phyloP scores from a whole-genome alignment of 2,329 filamentous ascomycete genomes.

The Leptosphaerulina australis region DNA sequence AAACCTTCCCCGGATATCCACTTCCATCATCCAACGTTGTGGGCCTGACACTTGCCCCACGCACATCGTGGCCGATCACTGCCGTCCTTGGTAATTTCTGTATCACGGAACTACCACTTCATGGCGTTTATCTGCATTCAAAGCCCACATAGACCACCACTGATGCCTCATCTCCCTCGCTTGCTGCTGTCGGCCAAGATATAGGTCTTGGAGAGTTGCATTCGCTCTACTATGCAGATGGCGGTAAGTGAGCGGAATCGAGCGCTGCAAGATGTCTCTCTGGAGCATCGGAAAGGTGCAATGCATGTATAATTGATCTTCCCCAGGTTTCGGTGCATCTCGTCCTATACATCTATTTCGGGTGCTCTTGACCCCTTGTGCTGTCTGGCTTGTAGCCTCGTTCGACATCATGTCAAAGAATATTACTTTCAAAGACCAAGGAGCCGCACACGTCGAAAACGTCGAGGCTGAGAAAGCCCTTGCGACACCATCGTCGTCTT shows the following conservation, averaged over 20 bases:
- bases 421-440: conserved; percentile 22
- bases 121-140: conserved; percentile 3
- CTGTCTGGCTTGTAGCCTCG: not conserved
- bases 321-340: not conserved
- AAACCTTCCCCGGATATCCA: conserved; percentile 18
- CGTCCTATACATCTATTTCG: not conserved
- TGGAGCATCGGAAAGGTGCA: not conserved
- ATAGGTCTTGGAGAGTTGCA: not conserved
- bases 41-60: conserved; percentile 5
- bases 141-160: conserved; percentile 1
- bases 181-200: conserved; percentile 13
- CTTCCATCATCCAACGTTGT: conserved; percentile 5
- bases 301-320: conserved; percentile 14
- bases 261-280: not conserved
- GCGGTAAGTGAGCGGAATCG: conserved; percentile 7
- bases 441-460: conserved; percentile 25
- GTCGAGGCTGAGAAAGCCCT: conserved; percentile 31
- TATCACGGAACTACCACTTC: conserved; percentile 10
- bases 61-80: conserved; percentile 10
- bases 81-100: conserved; percentile 2
- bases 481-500: conserved; percentile 15
- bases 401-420: conserved; percentile 19
- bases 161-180: conserved; percentile 8
- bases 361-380: not conserved
- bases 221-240: not conserved